Evolutionary conservation across 805 yeast genomes (phyloP).

Genomic region (Starmerella floris): DNA sequence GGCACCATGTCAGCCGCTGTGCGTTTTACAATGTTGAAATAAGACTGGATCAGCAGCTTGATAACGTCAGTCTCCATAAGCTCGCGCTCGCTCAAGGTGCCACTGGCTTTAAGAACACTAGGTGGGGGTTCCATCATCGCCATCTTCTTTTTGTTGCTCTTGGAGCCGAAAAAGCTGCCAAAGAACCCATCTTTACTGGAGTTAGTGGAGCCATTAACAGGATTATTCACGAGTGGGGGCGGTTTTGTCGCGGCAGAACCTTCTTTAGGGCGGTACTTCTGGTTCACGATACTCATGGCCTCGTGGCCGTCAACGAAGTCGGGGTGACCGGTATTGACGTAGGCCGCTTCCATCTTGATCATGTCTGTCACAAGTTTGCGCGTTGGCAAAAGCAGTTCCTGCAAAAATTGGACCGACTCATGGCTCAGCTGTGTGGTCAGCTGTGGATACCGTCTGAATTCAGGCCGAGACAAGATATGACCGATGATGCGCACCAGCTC

Average conservation of each 20-base stretch:
- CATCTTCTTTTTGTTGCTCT: constrained; percentile 72
- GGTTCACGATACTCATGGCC: constrained; percentile 87
- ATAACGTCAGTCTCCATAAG: constrained; percentile 95
- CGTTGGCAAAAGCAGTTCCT: constrained; percentile 72
- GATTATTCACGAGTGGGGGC: neutral
- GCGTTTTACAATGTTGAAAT: constrained; percentile 83
- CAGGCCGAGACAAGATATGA: constrained; percentile 69
- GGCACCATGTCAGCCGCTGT: constrained; percentile 90
- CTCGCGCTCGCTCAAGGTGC: constrained; percentile 87
- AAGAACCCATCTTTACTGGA: constrained; percentile 50
- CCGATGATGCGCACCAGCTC: constrained; percentile 83
- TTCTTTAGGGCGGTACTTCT: constrained; percentile 52
- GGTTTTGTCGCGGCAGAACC: constrained; percentile 49
- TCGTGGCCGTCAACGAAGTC: constrained; percentile 88
- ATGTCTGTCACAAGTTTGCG: constrained; percentile 73
- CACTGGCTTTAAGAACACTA: constrained; percentile 81
- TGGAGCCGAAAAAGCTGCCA: constrained; percentile 86
- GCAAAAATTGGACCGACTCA: constrained; percentile 63
- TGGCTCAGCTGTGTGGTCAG: constrained; percentile 76
- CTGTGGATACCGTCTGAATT: constrained; percentile 78
- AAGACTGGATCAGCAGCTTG: constrained; percentile 77
- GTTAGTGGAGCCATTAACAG: constrained; percentile 27
- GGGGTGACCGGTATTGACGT: constrained; percentile 95
- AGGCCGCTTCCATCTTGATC: constrained; percentile 76
- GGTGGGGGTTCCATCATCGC: constrained; percentile 98